Conservation (phyloP, 2,329 filamentous ascomycete species). For the Coniochaeta hoffmannii region DNA sequence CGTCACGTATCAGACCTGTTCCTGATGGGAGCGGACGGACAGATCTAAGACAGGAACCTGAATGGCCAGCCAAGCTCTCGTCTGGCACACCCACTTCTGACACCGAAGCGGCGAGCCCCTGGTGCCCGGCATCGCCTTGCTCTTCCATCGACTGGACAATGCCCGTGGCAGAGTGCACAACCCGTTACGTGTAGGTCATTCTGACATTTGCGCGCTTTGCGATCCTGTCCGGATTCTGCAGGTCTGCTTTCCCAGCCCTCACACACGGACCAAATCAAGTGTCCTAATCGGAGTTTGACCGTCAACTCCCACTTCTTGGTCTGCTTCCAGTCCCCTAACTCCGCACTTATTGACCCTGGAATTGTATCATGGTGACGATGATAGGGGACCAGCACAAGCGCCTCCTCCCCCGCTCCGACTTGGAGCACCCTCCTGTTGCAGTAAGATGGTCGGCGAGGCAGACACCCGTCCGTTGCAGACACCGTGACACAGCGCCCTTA, state of each 20-base stretch:
- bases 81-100: neutral
- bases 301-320: neutral
- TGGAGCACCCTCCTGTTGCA: too few relatives aligned
- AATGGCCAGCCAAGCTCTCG: neutral
- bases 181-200: neutral
- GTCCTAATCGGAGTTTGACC: neutral
- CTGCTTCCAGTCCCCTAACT: neutral
- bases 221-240: neutral
- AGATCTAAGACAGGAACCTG: neutral
- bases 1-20: neutral
- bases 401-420: neutral
- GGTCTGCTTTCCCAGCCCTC: neutral
- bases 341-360: neutral
- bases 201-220: neutral
- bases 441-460: neutral
- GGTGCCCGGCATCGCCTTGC: neutral
- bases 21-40: neutral
- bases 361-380: neutral
- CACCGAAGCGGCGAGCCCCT: neutral
- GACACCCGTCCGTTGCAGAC: neutral
- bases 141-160: constrained; percentile 1
- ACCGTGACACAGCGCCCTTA: neutral
- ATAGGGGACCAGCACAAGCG: neutral
- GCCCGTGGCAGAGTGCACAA: neutral
- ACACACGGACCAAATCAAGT: neutral